Percentiles rank a stretch among this genome's conserved stretches.
These are phyloP conservation scores for Xanthoparmelia taractica DNA, from an alignment of 495 filamentous ascomycete genomes.

Conservation along the genomic window DNA sequence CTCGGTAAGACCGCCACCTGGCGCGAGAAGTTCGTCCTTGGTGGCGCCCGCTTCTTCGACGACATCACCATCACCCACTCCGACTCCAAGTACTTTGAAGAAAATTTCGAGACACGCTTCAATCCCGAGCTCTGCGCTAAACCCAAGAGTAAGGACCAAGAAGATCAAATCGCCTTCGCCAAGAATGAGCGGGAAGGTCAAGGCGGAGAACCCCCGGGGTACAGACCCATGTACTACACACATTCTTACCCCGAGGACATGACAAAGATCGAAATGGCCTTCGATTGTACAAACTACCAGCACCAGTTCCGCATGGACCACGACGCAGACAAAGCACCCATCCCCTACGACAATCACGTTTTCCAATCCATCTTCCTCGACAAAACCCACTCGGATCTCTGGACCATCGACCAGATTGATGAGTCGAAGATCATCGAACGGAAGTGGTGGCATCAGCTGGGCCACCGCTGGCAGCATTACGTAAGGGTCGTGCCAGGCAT, in stretches of 20 bases:
- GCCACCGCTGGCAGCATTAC: constrained; percentile 77
- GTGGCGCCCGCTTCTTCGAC: constrained; percentile 69
- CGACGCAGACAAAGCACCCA: constrained; percentile 33
- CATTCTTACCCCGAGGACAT: constrained; percentile 57
- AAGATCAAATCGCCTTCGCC: constrained; percentile 44
- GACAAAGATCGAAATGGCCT: constrained; percentile 75
- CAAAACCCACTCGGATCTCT: constrained; percentile 52
- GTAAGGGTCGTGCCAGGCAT: constrained; percentile 67
- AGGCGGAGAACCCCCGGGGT: constrained; percentile 38
- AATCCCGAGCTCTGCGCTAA: constrained; percentile 39
- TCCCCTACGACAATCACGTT: constrained; percentile 54
- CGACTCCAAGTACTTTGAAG: constrained; percentile 65
- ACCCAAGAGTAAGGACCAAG: constrained; percentile 39
- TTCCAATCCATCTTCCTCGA: constrained; percentile 83
- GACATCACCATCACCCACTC: constrained; percentile 80
- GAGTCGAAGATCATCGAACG: constrained; percentile 57
- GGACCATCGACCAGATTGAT: constrained; percentile 67
- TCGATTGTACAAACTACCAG: constrained; percentile 81
- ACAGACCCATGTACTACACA: constrained; percentile 76
- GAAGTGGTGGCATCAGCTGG: constrained; percentile 84
- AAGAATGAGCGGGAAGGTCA: constrained; percentile 22
- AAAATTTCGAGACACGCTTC: constrained; percentile 67
- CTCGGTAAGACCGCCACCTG: constrained; percentile 54
- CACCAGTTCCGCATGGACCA: constrained; percentile 59
- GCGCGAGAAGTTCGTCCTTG: constrained; percentile 60